phyloP scores from a whole-genome alignment of 345 rosid genomes.

The Citrus sp. region DNA sequence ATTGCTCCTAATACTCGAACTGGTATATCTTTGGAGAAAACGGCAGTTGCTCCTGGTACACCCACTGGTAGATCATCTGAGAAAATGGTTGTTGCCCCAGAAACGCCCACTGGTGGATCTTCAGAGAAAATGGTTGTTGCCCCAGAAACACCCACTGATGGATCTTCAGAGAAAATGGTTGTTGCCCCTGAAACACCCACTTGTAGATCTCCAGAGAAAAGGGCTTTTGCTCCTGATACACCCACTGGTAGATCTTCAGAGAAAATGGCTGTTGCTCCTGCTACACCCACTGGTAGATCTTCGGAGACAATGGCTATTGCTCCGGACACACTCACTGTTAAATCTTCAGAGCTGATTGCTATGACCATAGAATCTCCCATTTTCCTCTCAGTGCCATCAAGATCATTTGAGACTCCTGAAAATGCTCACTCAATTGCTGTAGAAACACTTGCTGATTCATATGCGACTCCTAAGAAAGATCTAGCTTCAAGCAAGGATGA shows the following conservation, averaged over 20 bases:
- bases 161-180: background rate
- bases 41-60: background rate
- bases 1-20: background rate
- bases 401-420: slow-evolving; percentile 39
- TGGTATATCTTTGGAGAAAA: background rate
- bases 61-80: background rate
- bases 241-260: background rate
- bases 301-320: slow-evolving; percentile 9
- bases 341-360: slow-evolving; percentile 26
- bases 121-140: background rate
- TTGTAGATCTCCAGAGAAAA: slow-evolving; percentile 7
- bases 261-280: background rate
- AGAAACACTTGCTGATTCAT: slow-evolving; percentile 16
- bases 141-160: background rate
- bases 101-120: background rate
- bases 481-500: slow-evolving; percentile 22
- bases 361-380: slow-evolving; percentile 76
- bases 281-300: background rate
- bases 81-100: background rate
- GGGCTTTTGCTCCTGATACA: slow-evolving; percentile 22
- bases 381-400: slow-evolving; percentile 30
- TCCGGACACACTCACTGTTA: background rate
- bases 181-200: background rate
- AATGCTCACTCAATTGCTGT: slow-evolving; percentile 17
- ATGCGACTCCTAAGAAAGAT: slow-evolving; percentile 24